Percentiles rank a stretch among this genome's conserved stretches.
Conservation (phyloP, 1,139 yeast genomes). For the Zygosaccharomyces pseudobailii region DNA sequence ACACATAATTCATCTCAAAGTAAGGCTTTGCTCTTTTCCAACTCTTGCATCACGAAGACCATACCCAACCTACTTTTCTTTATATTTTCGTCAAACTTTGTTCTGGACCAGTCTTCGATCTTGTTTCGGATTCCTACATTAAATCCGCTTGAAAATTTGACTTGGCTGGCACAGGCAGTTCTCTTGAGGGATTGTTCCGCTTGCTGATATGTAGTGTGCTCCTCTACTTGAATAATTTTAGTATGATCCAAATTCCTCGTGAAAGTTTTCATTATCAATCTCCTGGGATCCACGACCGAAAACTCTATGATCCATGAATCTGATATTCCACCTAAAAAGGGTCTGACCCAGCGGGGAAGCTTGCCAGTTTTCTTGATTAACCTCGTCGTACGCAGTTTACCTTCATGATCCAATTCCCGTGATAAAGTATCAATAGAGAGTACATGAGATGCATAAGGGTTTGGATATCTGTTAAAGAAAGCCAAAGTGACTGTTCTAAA, state of each 20-base stretch:
- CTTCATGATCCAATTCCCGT: constrained; percentile 44
- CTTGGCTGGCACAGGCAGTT: constrained; percentile 40
- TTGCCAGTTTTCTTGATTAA: constrained; percentile 76
- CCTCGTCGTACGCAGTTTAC: constrained; percentile 68
- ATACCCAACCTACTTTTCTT: constrained; percentile 67
- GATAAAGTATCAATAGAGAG: constrained; percentile 66
- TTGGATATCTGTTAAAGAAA: constrained; percentile 80
- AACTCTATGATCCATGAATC: constrained; percentile 85
- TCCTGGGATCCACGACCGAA: constrained; percentile 64
- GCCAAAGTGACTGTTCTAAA: constrained; percentile 75
- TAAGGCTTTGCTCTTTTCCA: constrained; percentile 34
- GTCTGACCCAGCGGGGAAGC: constrained; percentile 74
- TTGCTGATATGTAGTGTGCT: constrained; percentile 53
- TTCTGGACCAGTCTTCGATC: constrained; percentile 80
- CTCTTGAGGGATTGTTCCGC: constrained; percentile 15
- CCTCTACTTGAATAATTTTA: constrained; percentile 73
- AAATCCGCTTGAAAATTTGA: constrained; percentile 71
- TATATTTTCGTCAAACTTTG: constrained; percentile 63
- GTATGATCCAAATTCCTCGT: constrained; percentile 86
- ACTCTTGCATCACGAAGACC: constrained; percentile 66
- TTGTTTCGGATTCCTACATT: constrained; percentile 51
- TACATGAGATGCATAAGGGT: constrained; percentile 89
- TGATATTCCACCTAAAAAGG: constrained; percentile 66
- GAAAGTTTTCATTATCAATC: constrained; percentile 58
- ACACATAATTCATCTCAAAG: neutral